Evolutionary conservation across 179 eudicot species (phyloP), one percentile per base, ranked within the genome.

Genomic region (Camellia oleifera): DNA sequence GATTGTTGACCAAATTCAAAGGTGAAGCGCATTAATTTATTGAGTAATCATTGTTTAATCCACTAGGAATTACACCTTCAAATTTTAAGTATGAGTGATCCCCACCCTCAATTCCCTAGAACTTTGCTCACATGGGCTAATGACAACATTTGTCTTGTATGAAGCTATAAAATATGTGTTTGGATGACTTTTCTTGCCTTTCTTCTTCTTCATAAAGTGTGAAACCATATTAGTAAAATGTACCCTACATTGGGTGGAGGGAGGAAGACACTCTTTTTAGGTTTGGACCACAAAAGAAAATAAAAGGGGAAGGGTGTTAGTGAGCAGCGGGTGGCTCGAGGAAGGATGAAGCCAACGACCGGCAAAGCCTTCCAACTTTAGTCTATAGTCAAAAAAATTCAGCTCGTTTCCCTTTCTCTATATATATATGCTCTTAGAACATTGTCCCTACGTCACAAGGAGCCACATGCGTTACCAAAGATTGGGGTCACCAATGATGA

Each of bases 301-400:
- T 32, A 11, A n/a, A 75, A 44, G 18, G 56, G 77, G 65, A 46
- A 78, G 74, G 23, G 77, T 80, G 85, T 72, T 62, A 76, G 78
- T 61, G 45, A 63, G 50, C 62, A n/a, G 86, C 80, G 93, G 69
- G 91, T 87, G 94, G 97, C 97, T 90, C 97, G 81, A 90, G 91
- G 85, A 78, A 78, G 86, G 83, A 85, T 80, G 72, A 78, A 81
- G 76, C 84, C 69, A 77, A 87, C 68, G 23, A 62, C 14, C 48
- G 82, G 65, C 83, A 78, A 84, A 69, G 86, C 75, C 84, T 80
- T 76, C 82, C 53, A 83, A 72, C 84, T 63, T 40, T 26, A 65
- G 60, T 48, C 48, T 54, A 44, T 56, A 77, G 81, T 56, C 84
- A 85, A 77, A 56, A 79, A 48, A 78, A 78, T 70, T 40, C 80